These are phyloP conservation scores for Aspergillus sojae DNA, from an alignment of 2,329 filamentous ascomycete species.

Conservation along the genomic window DNA sequence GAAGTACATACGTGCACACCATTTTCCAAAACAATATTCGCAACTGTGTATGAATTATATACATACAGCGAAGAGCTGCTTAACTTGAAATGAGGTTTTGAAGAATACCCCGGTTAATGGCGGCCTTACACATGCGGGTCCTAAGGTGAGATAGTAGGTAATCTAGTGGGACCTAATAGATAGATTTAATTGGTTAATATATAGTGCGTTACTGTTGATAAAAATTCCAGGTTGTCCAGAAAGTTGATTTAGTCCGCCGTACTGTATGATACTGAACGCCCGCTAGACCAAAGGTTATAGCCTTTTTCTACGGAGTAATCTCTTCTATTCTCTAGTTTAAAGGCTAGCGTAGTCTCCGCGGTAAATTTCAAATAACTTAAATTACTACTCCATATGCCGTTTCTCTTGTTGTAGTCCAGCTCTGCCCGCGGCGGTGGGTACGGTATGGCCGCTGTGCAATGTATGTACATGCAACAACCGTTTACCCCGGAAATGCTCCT, in stretches of 20 bases:
- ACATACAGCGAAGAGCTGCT: neutral
- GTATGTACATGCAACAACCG: neutral
- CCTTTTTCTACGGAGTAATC: too few species aligned
- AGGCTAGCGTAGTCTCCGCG: too few species aligned
- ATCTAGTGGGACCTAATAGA: too few species aligned
- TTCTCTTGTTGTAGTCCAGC: neutral
- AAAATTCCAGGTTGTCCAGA: too few species aligned
- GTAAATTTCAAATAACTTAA: too few species aligned
- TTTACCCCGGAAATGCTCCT: neutral
- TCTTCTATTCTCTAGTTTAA: too few species aligned
- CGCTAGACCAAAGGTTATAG: too few species aligned
- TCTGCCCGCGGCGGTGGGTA: neutral
- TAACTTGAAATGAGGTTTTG: neutral
- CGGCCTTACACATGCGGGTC: neutral
- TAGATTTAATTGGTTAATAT: too few species aligned
- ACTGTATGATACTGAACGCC: too few species aligned
- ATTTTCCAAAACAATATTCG: neutral
- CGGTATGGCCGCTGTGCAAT: neutral
- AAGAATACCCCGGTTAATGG: neutral
- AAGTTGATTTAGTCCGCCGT: too few species aligned
- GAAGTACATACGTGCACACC: neutral
- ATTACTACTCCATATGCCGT: too few species aligned
- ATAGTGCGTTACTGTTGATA: too few species aligned
- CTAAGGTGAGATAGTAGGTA: neutral
- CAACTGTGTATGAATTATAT: neutral